Conservation (phyloP, 306 rosid species). For the Ormosia emarginata region DNA sequence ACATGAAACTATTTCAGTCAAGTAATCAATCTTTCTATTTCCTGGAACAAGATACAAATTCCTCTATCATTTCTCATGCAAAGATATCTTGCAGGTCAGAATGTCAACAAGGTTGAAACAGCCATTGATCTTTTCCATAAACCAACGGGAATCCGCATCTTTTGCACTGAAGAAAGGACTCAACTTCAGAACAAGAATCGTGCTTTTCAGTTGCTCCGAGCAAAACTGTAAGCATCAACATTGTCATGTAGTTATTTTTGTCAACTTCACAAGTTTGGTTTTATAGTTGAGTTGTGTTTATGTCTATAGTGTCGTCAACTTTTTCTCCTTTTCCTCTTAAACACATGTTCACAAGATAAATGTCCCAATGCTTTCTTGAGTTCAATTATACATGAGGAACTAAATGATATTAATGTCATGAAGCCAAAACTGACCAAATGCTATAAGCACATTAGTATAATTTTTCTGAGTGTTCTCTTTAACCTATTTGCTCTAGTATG, state of each 20-base stretch:
- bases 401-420: constrained; percentile 12
- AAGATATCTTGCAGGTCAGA: constrained; percentile 73
- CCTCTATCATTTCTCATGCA: constrained; percentile 22
- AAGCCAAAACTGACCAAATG: constrained; percentile 17
- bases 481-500: background rate
- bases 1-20: background rate
- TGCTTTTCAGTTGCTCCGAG: constrained; percentile 91
- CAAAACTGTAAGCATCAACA: constrained; percentile 73
- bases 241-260: background rate
- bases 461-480: constrained; percentile 11
- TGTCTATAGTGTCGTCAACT: background rate
- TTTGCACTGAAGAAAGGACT: constrained; percentile 97
- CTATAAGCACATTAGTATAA: background rate
- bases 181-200: constrained; percentile 83
- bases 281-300: background rate
- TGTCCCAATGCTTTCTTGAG: constrained; percentile 1
- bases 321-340: background rate
- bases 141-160: constrained; percentile 96
- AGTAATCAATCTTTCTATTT: constrained; percentile 13
- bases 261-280: constrained; percentile 1
- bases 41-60: background rate
- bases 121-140: constrained; percentile 94
- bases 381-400: constrained; percentile 19
- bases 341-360: constrained; percentile 13
- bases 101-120: constrained; percentile 98